phyloP scores from a whole-genome alignment of 768 basidiomycete species.

The Kondoa subrosea region DNA sequence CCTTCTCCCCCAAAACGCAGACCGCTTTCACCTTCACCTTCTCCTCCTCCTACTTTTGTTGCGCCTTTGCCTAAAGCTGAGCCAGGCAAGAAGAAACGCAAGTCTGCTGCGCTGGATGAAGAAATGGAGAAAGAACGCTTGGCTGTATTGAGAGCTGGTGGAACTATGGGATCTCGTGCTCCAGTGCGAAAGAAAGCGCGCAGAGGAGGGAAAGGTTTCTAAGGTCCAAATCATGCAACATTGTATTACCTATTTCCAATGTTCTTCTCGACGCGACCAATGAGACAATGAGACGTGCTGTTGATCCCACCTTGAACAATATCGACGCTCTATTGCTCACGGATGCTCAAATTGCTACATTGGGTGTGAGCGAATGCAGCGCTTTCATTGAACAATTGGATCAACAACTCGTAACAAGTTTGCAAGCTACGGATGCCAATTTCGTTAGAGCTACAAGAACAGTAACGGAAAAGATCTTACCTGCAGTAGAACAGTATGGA shows the following conservation, averaged over 20 bases:
- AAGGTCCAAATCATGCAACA: neutral
- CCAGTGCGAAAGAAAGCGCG: neutral
- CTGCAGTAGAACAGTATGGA: slow-evolving; percentile 76
- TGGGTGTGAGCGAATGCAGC: neutral
- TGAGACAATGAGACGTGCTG: neutral
- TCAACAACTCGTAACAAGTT: neutral
- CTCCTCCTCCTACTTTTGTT: neutral
- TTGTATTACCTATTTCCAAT: too few relatives aligned
- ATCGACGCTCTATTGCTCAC: neutral
- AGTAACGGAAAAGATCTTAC: slow-evolving; percentile 61
- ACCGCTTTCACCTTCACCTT: neutral
- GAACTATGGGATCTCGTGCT: too few relatives aligned
- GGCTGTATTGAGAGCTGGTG: too few relatives aligned
- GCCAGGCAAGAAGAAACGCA: neutral
- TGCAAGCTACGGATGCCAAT: slow-evolving; percentile 66
- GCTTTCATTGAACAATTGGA: slow-evolving; percentile 3
- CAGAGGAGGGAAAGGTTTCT: neutral
- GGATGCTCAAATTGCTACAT: neutral
- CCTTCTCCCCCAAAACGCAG: neutral
- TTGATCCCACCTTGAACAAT: neutral
- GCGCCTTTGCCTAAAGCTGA: neutral
- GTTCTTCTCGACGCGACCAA: too few relatives aligned
- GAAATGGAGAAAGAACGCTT: too few relatives aligned
- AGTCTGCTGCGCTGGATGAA: neutral
- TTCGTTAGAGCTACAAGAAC: slow-evolving; percentile 77